These are phyloP conservation scores for Boechera divaricarpa DNA, from an alignment of 345 rosid species.

Conservation along the genomic window DNA sequence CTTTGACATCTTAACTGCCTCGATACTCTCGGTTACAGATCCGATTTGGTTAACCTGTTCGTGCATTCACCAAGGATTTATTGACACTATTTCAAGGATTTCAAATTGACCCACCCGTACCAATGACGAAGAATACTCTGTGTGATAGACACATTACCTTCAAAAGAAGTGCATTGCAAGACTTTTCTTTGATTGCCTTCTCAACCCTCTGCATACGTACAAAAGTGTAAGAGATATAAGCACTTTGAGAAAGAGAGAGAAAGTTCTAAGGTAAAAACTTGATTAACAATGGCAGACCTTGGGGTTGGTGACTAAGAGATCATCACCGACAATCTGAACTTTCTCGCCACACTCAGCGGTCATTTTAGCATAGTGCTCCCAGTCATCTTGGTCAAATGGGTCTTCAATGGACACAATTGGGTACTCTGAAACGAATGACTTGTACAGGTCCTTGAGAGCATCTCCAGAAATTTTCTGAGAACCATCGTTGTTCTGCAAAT, in stretches of 20 bases:
- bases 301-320: constrained; percentile 94
- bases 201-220: constrained; percentile 67
- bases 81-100: neutral
- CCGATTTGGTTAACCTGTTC: constrained; percentile 96
- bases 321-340: constrained; percentile 95
- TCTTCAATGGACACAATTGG: constrained; percentile 96
- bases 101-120: neutral
- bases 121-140: neutral
- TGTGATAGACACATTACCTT: constrained; percentile 54
- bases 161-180: constrained; percentile 95
- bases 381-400: constrained; percentile 98
- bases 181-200: constrained; percentile 82
- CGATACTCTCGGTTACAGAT: constrained; percentile 93
- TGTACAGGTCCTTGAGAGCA: constrained; percentile 81
- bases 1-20: constrained; percentile 97
- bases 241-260: neutral
- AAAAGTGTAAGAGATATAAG: neutral
- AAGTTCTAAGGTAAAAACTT: neutral
- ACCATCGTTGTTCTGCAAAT: constrained; percentile 77
- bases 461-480: constrained; percentile 88
- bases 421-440: constrained; percentile 80
- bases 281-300: constrained; percentile 52
- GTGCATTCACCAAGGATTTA: constrained; percentile 5
- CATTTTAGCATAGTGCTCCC: constrained; percentile 83
- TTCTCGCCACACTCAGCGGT: constrained; percentile 75